Conservation (phyloP, 306 rosid species). For the Medicago arabica region DNA sequence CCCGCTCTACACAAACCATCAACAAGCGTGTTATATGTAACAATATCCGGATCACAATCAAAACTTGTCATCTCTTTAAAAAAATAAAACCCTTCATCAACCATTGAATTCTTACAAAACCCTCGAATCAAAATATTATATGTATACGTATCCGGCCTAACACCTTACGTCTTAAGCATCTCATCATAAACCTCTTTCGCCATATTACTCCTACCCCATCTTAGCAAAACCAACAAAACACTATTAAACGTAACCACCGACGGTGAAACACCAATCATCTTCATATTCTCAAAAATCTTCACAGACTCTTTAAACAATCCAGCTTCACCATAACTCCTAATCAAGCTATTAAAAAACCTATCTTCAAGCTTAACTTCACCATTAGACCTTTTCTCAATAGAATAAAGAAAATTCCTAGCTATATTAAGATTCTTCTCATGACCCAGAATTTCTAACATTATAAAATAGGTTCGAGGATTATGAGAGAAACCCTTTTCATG, state of each 20-base stretch:
- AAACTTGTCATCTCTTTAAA: conserved; percentile 66
- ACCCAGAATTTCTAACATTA: conserved; percentile 67
- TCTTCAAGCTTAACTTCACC: conserved; percentile 74
- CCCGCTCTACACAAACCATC: conserved; percentile 91
- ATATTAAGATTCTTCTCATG: conserved; percentile 62
- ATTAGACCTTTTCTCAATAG: conserved; percentile 65
- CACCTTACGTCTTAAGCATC: conserved; percentile 80
- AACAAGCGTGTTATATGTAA: conserved; percentile 77
- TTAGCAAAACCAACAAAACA: conserved; percentile 65
- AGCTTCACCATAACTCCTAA: conserved; percentile 70
- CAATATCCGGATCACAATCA: conserved; percentile 66
- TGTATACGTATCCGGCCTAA: conserved; percentile 63
- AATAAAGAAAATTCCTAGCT: conserved; percentile 76
- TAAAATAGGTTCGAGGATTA: conserved; percentile 59
- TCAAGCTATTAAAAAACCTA: conserved; percentile 74
- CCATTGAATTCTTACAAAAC: conserved; percentile 75
- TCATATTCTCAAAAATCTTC: conserved; percentile 70
- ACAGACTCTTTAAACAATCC: conserved; percentile 79
- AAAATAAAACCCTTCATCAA: conserved; percentile 70
- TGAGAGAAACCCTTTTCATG: conserved; percentile 66
- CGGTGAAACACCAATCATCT: conserved; percentile 63
- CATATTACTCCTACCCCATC: conserved; percentile 74
- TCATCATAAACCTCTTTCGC: conserved; percentile 69
- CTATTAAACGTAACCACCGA: conserved; percentile 67
- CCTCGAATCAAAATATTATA: conserved; percentile 84